These are phyloP conservation scores for Botrytis aclada DNA, from an alignment of 2,329 filamentous ascomycete genomes.

Conservation along the genomic window DNA sequence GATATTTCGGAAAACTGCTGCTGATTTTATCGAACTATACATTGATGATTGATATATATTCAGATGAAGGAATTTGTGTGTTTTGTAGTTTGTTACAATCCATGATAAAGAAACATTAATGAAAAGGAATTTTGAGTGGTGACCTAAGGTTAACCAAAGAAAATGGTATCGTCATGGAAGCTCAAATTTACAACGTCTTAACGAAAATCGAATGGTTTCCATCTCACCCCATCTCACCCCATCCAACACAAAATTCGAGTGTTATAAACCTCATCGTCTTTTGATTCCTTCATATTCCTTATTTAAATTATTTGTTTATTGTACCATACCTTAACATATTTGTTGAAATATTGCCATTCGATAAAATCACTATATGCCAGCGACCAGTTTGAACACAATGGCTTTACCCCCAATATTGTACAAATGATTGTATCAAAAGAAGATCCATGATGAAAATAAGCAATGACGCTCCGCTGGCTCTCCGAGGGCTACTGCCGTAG, in stretches of 20 bases:
- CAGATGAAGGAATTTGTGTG: background rate
- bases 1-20: background rate
- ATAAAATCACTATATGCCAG: background rate
- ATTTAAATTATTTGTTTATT: background rate
- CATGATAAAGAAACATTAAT: background rate
- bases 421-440: background rate
- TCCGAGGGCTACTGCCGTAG: background rate
- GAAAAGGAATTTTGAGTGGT: background rate
- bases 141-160: background rate
- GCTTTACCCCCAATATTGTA: background rate
- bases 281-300: fast-evolving
- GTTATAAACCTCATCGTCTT: background rate
- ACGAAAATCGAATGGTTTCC: background rate
- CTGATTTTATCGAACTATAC: background rate
- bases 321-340: background rate
- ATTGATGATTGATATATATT: background rate
- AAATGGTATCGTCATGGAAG: background rate
- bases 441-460: background rate
- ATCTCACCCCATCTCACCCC: background rate
- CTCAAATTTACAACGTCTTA: background rate
- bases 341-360: background rate
- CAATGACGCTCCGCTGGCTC: background rate
- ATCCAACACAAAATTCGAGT: background rate
- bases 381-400: too few relatives aligned
- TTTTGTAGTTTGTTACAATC: background rate